Evolutionary conservation across 176 grass and related monocot species (phyloP).

Genomic region (Alloteropsis semialata): DNA sequence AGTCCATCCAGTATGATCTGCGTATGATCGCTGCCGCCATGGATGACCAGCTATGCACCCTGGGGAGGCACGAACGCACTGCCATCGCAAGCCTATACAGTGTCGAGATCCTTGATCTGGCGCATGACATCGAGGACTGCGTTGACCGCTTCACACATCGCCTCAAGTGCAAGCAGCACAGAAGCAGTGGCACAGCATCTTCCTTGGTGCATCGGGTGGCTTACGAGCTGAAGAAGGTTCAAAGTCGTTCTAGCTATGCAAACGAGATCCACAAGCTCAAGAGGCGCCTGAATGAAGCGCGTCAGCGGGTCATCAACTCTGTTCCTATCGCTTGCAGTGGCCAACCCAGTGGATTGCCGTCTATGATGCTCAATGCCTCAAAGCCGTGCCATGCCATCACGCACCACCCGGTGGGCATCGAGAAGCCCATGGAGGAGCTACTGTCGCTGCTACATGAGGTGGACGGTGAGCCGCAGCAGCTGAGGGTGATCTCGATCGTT

Average conservation of each 20-base stretch:
- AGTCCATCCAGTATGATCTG: slow-evolving; percentile 28
- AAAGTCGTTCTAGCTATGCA: neutral
- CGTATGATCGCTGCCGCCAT: slow-evolving; percentile 38
- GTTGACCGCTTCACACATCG: slow-evolving; percentile 29
- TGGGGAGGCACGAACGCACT: neutral
- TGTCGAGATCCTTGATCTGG: slow-evolving; percentile 26
- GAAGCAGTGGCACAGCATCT: neutral
- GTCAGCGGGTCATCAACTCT: neutral
- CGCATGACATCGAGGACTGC: slow-evolving; percentile 37
- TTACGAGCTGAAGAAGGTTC: slow-evolving; percentile 25
- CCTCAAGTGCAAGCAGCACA: slow-evolving; percentile 18
- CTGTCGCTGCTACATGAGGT: slow-evolving; percentile 10
- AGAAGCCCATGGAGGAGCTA: neutral
- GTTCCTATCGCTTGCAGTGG: neutral
- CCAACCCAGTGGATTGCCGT: neutral
- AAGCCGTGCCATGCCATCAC: neutral
- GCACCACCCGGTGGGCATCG: neutral
- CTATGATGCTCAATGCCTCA: neutral
- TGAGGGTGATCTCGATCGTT: slow-evolving; percentile 37
- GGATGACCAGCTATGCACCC: slow-evolving; percentile 22
- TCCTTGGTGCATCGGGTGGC: neutral
- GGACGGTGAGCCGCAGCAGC: slow-evolving; percentile 13
- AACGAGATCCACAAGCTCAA: slow-evolving; percentile 36
- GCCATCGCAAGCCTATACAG: neutral
- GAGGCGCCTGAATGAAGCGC: slow-evolving; percentile 3